Evolutionary conservation across 495 filamentous ascomycete genomes (phyloP).

Genomic region (Hypoxylon rickii): DNA sequence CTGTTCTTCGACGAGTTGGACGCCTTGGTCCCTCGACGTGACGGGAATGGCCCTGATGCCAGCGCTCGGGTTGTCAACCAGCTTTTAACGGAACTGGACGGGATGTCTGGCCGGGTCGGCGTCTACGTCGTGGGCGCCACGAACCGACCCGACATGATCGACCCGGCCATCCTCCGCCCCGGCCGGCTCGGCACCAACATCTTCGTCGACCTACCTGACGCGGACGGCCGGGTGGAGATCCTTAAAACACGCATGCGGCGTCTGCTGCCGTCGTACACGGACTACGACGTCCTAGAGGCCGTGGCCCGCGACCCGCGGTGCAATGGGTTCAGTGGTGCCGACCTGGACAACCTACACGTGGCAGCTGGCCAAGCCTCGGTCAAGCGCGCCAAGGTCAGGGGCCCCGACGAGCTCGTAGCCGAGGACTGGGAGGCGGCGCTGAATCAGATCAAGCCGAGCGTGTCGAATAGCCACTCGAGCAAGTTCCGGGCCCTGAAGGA

Average conservation of each 20-base stretch:
- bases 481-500: constrained; percentile 69
- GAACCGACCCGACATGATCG: constrained; percentile 94
- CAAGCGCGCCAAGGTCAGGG: constrained; percentile 51
- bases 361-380: constrained; percentile 79
- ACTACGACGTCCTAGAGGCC: constrained; percentile 51
- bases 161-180: constrained; percentile 91
- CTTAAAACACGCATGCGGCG: constrained; percentile 63
- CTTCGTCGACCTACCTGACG: constrained; percentile 85
- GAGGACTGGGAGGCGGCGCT: constrained; percentile 81
- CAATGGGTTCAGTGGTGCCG: constrained; percentile 87
- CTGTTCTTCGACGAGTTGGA: constrained; percentile 99
- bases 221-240: constrained; percentile 82
- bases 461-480: constrained; percentile 63
- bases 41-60: constrained; percentile 79
- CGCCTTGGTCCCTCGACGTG: constrained; percentile 83
- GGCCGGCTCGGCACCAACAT: constrained; percentile 87
- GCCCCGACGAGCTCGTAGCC: constrained; percentile 51
- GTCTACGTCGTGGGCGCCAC: constrained; percentile 97
- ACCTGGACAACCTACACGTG: constrained; percentile 76
- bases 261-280: constrained; percentile 43
- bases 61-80: constrained; percentile 93
- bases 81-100: constrained; percentile 94
- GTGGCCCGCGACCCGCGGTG: constrained; percentile 71
- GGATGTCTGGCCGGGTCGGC: constrained; percentile 75
- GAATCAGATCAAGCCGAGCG: constrained; percentile 74